A percentile compares a stretch with the other conserved stretches of the same genome.
phyloP scores from a whole-genome alignment of 2,329 filamentous ascomycete species.

The Diaporthe destruens region DNA sequence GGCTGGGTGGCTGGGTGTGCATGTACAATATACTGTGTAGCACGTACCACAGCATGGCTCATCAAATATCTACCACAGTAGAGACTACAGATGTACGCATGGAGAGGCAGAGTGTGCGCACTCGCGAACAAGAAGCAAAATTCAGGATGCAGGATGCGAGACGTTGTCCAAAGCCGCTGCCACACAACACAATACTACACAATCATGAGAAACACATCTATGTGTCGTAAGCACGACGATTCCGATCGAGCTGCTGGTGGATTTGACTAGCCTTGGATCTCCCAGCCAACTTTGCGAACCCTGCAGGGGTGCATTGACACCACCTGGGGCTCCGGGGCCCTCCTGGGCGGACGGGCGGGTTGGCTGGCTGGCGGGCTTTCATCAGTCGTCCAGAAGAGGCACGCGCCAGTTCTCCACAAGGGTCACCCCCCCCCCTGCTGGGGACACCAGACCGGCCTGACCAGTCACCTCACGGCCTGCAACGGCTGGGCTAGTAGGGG shows the following conservation, averaged over 20 bases:
- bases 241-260: constrained; percentile 7
- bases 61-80: constrained; percentile 8
- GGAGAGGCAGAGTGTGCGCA: background rate
- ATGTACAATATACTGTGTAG: constrained; percentile 5
- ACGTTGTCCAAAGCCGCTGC: background rate
- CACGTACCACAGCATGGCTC: constrained; percentile 19
- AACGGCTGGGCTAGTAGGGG: constrained; percentile 37
- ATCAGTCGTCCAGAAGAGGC: constrained; percentile 23
- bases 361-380: constrained; percentile 7
- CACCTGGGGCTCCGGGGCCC: constrained; percentile 11
- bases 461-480: constrained; percentile 28
- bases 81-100: constrained; percentile 3
- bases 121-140: constrained; percentile 11
- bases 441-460: constrained; percentile 12
- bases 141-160: background rate
- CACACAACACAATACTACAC: background rate
- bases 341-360: constrained; percentile 15
- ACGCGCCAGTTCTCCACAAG: constrained; percentile 36
- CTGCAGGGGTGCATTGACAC: constrained; percentile 29
- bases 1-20: no score
- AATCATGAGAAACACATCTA: background rate
- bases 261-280: background rate
- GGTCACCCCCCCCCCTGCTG: constrained; percentile 10
- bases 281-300: constrained; percentile 21
- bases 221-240: constrained; percentile 5